phyloP scores from a whole-genome alignment of 441 rosid species.

The Kokia cookei region DNA sequence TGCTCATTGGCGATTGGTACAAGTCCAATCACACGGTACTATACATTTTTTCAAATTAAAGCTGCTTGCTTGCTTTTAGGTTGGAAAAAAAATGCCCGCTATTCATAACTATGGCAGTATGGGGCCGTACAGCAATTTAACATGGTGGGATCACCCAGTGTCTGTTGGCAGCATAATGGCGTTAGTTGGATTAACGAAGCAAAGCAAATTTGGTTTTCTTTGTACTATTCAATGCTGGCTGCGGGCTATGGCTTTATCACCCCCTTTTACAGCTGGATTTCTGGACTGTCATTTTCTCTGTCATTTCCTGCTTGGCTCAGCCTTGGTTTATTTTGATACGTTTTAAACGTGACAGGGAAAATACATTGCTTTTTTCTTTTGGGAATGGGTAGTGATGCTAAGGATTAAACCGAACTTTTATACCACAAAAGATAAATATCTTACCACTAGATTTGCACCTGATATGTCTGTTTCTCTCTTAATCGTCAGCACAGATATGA shows the following conservation, averaged over 20 bases:
- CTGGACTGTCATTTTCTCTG: background rate
- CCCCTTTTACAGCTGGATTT: background rate
- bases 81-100: background rate
- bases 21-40: slow-evolving; percentile 71
- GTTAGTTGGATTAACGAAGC: background rate
- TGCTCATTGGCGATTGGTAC: slow-evolving; percentile 95
- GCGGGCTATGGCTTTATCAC: background rate
- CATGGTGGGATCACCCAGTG: background rate
- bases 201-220: background rate
- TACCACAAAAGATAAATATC: too few species aligned
- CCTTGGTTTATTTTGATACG: background rate
- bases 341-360: background rate
- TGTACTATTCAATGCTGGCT: background rate
- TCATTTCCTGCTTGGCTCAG: background rate
- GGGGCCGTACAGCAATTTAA: background rate
- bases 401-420: too few species aligned
- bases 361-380: too few species aligned
- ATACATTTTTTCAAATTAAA: background rate
- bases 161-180: background rate
- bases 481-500: too few species aligned
- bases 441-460: too few species aligned
- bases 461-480: too few species aligned
- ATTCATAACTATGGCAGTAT: background rate
- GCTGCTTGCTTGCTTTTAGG: background rate
- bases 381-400: too few species aligned